Conservation (phyloP, 192 early-diverging fungal species). For the Coemansia sp. region DNA sequence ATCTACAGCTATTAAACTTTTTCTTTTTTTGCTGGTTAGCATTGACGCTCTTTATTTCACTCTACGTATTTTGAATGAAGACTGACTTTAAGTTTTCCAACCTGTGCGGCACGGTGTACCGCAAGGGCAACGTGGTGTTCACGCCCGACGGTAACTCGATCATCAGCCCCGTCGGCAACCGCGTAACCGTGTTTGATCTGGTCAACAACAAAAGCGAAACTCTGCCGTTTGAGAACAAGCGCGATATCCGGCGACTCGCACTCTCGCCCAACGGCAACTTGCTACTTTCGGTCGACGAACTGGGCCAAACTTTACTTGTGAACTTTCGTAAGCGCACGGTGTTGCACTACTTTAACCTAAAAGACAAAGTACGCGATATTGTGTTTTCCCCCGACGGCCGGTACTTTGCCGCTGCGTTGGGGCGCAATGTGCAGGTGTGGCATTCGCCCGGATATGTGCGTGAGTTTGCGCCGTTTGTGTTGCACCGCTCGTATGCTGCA, state of each 20-base stretch:
- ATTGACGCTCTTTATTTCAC: too few relatives aligned
- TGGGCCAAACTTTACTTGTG: constrained; percentile 81
- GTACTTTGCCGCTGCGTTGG: constrained; percentile 83
- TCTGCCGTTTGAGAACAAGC: constrained; percentile 90
- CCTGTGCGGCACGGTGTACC: constrained; percentile 97
- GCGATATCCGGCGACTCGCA: constrained; percentile 85
- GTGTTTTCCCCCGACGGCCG: constrained; percentile 91
- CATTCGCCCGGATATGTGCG: constrained; percentile 84
- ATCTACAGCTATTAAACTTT: too few relatives aligned
- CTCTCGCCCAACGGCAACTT: constrained; percentile 85
- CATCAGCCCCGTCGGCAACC: constrained; percentile 94
- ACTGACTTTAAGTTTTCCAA: constrained; percentile 84
- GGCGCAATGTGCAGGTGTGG: constrained; percentile 86
- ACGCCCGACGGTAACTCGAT: constrained; percentile 92
- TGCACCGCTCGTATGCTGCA: constrained; percentile 75
- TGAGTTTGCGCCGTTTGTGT: constrained; percentile 90
- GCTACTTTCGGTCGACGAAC: constrained; percentile 90
- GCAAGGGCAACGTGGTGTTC: constrained; percentile 91
- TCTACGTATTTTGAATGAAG: constrained; percentile 39
- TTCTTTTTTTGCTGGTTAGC: too few relatives aligned
- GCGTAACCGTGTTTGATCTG: constrained; percentile 93
- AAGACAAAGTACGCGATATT: constrained; percentile 72
- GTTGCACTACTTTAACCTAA: constrained; percentile 89
- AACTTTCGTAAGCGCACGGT: constrained; percentile 83
- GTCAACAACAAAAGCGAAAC: constrained; percentile 89